Base-by-base conservation (phyloP, 2,329 filamentous ascomycete genomes). In the Sclerotinia trifoliorum region DNA sequence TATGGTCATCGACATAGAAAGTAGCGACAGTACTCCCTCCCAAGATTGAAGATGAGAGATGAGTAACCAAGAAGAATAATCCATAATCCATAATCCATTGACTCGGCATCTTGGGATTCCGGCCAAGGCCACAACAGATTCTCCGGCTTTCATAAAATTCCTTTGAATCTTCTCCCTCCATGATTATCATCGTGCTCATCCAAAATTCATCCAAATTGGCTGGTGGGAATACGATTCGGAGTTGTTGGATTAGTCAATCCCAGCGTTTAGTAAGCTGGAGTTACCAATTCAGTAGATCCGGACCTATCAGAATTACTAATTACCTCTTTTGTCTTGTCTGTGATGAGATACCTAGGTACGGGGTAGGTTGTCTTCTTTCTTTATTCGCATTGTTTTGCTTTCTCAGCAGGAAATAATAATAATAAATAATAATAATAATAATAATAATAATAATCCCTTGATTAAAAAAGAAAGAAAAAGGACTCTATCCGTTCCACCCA, bases 161-260 rank as follows among this genome's bases (percentile, higher is more conserved):
- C 39, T 15, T 29, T 58, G n/a, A 24, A 19, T 21, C 8, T 46
- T 46, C 39, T 60, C 57, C 7, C 19, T 32, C n/a, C n/a, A 21
- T 54, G 26, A 3, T 21, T 2, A 46, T 46, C 7, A n/a, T 5
- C 15, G 13, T 29, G 2, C 2, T 29, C 29, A 35, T 35, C 1
- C 8, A 42, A 42, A 17, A 8, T 10, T 13, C 51, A 29, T 32
- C 52, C 26, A 32, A 44, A 15, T 55, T 55, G 61, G 24, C 62
- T 55, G 35, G 32, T 65, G 62, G 51, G 57, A 56, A 46, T 65
- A 65, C 51, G 62, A 65, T 44, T 3, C 62, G 42, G 52, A 61
- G 57, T 49, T 42, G n/a, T 29, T n/a, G 62, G 19, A 65, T 65
- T 55, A 65, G 24, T 62, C 32, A 62, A 51, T 15, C 13, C 7